phyloP scores from a whole-genome alignment of 805 yeast genomes.

The Saccharomycopsis fermentans region DNA sequence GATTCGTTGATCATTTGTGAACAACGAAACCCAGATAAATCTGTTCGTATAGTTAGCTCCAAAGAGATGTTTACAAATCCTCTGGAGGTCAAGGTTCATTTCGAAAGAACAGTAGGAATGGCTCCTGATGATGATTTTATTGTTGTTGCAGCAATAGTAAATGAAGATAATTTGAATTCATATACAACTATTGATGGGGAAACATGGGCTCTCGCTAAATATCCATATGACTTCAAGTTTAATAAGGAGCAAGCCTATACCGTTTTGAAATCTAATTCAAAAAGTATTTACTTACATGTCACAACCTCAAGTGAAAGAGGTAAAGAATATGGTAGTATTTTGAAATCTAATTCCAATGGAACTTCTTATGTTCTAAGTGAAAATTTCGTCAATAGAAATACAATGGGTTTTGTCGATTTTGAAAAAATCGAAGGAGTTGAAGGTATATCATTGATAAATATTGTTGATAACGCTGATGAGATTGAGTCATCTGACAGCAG shows the following conservation, averaged over 20 bases:
- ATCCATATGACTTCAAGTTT: conserved; percentile 56
- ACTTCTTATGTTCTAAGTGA: conserved; percentile 68
- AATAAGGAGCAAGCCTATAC: conserved; percentile 66
- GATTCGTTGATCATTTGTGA: conserved; percentile 51
- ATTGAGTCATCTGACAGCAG: conserved; percentile 27
- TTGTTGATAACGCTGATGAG: conserved; percentile 46
- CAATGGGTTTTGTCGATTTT: conserved; percentile 73
- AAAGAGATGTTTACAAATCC: conserved; percentile 4
- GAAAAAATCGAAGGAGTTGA: conserved; percentile 77
- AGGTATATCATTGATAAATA: conserved; percentile 71
- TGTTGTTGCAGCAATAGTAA: conserved; percentile 55
- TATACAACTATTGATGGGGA: conserved; percentile 71
- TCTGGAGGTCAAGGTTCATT: conserved; percentile 29
- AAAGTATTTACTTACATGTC: conserved; percentile 73
- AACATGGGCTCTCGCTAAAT: conserved; percentile 64
- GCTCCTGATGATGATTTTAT: conserved; percentile 63
- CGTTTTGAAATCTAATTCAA: conserved; percentile 59
- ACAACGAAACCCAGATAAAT: conserved; percentile 24
- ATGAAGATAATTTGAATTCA: conserved; percentile 44
- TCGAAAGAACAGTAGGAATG: conserved; percentile 59
- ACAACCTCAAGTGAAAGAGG: conserved; percentile 47
- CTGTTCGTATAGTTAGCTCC: conserved; percentile 8
- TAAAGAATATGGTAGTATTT: conserved; percentile 62
- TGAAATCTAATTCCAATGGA: conserved; percentile 88
- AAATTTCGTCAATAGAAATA: conserved; percentile 64